Percentiles rank a stretch among this genome's conserved stretches.
Evolutionary conservation across 1,284 basidiomycete genomes (phyloP).

Genomic region (Fomitopsis palustris): DNA sequence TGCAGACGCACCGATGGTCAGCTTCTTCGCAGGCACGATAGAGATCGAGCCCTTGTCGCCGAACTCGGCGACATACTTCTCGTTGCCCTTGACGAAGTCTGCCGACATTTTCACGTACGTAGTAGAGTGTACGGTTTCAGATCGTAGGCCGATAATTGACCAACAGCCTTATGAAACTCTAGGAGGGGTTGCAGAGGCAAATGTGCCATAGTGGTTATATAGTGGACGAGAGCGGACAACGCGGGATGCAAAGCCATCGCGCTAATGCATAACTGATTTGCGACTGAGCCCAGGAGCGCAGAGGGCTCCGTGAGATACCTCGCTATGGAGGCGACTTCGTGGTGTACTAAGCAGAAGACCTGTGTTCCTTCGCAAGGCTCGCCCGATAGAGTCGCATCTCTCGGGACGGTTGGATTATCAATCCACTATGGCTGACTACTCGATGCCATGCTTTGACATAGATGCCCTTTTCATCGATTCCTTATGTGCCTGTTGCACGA

Average conservation of each 20-base stretch:
- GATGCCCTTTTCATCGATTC: no score
- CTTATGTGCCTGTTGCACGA: no score
- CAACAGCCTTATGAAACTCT: no score
- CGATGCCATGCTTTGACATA: no score
- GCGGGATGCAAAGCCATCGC: conserved; percentile 5
- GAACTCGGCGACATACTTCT: conserved; percentile 39
- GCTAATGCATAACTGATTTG: background rate
- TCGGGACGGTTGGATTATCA: no score
- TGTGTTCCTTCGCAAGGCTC: no score
- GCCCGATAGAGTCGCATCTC: no score
- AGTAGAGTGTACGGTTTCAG: no score
- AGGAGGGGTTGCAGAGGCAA: background rate
- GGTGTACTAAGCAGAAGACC: no score
- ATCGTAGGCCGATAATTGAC: background rate
- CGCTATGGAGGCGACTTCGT: no score
- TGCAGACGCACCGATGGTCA: conserved; percentile 44
- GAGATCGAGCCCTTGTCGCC: conserved; percentile 42
- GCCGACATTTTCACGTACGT: conserved; percentile 23
- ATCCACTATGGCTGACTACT: no score
- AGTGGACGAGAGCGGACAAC: background rate
- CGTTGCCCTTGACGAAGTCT: conserved; percentile 35
- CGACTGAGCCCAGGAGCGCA: background rate
- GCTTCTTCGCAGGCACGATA: conserved; percentile 49
- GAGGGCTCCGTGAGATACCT: background rate
- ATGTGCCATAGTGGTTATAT: background rate